These are phyloP conservation scores for Geotrichum macrosporum DNA, from an alignment of 1,139 yeast species.

Conservation along the genomic window DNA sequence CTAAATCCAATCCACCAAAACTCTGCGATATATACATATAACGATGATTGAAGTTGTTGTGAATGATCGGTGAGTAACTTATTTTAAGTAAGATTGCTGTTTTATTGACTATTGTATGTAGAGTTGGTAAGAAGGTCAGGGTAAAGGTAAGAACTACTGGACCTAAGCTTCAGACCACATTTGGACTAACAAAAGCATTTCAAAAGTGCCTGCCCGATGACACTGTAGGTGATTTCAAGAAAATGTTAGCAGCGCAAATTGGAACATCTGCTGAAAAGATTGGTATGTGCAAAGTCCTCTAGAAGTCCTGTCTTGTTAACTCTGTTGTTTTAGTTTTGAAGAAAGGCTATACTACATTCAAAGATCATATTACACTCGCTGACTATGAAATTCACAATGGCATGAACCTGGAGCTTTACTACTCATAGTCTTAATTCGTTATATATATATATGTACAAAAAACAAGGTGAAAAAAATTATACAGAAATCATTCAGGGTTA, in stretches of 20 bases:
- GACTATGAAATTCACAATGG: conserved; percentile 95
- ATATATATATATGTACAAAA: too few species aligned
- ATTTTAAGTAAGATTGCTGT: background rate
- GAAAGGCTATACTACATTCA: conserved; percentile 60
- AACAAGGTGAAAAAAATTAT: background rate
- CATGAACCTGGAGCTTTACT: conserved; percentile 74
- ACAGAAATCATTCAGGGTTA: background rate
- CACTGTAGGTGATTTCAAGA: conserved; percentile 87
- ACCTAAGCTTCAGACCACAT: background rate
- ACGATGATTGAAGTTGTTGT: conserved; percentile 44
- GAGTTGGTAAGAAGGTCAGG: conserved; percentile 80
- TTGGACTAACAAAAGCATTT: conserved; percentile 8
- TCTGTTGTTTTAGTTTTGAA: too few species aligned
- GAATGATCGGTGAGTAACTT: conserved; percentile 38
- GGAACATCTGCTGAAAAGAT: conserved; percentile 70
- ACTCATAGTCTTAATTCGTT: too few species aligned
- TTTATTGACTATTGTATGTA: conserved; percentile 22
- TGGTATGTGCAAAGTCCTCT: too few species aligned
- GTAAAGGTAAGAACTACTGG: conserved; percentile 48
- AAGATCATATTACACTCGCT: conserved; percentile 83
- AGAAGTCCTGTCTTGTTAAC: too few species aligned
- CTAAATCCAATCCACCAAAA: too few species aligned
- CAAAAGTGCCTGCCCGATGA: conserved; percentile 77
- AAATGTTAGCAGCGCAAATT: conserved; percentile 73
- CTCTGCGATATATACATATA: too few species aligned